Base-by-base conservation (phyloP, 257 asterid genomes). In the Solanum medicagineum region DNA sequence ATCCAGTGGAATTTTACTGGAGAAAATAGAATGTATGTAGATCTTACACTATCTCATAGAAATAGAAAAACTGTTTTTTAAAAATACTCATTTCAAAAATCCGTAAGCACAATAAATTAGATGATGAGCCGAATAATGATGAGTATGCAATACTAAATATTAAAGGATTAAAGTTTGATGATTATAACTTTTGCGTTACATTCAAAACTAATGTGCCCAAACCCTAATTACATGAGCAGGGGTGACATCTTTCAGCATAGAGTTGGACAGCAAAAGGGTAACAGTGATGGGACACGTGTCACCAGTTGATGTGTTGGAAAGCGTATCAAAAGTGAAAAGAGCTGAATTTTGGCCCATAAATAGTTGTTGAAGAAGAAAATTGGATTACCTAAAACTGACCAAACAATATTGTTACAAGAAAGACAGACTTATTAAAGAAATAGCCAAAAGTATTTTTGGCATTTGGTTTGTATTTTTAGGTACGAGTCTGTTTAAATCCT, bases 161-260 rank as follows among this genome's bases (percentile, higher is more conserved):
- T 32, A 32, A 32, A 40, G 4, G 75, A 36, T 17, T 69, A 40
- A 9, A 11, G 9, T 69, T 69, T 69, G 53, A 69, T 81, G 84
- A 62, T 62, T 56, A 13, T 22, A 22, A 29, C n/a, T 29, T 55
- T 3, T 80, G 45, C 53, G 7, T 80, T 19, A 53, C 59, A 22
- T 19, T 77, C 32, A 42, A 44, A 73, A 44, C 0, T 13, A 32
- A 55, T 55, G 5, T 57, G 65, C 26, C 4, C 26, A 57, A 57
- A 57, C 13, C 65, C 20, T 20, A 20, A 22, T 32, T 32, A 32
- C 36, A 2, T 82, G 20, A 32, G 68, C 85, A 94, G 98, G 97
- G 42, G 98, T 94, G 89, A 93, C 97, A 75, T 94, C 97, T 65
- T 94, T 91, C 91, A 93, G 93, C 87, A 87, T 94, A 84, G 97